Evolutionary conservation across 2,329 filamentous ascomycete species (phyloP), one percentile per base, ranked within the genome.

Genomic region (Chaetomiaceae sp.): DNA sequence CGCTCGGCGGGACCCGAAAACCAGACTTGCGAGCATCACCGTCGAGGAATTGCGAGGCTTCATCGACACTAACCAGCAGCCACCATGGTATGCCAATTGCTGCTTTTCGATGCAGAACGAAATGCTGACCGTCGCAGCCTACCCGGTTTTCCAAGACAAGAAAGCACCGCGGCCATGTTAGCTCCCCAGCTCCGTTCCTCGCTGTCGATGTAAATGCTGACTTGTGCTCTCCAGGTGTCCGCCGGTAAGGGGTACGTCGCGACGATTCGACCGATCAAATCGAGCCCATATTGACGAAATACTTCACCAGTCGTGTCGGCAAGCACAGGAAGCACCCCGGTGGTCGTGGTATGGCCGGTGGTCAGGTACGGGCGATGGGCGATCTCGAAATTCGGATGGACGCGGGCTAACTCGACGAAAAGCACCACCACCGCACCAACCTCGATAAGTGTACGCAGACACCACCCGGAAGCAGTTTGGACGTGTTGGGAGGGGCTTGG

Each of bases 391-490:
- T 44, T 39, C 46, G 46, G 55, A 61, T 27, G 47, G 38, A 47
- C 47, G 22, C 33, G 36, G 48, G 51, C 61, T 62, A 58, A 62
- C 57, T 22, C 52, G 53, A 53, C 54, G 50, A 53, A 62, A 58
- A 67, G 81, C 94, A 99, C 83, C 94, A 99, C 81, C 90, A 95
- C 85, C 79, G 89, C 66, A 95, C 89, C 72, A 95, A 95, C 81
- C 64, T 77, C 59, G 75, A 77, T 66, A 91, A 94, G 78, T 95
- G 62, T 64, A 64, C 49, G 60, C 46, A 56, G 89, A 83, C 87
- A 90, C 72, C 25, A 27, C 49, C 51, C 42, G 17, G 7, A 36
- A 19, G 48, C 54, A 47, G 39, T 22, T 59, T 47, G 47, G 34
- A 17, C 45, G 22, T 54, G 52, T 47, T 49, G 37, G 42, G 27